Conservation (phyloP, 2,329 filamentous ascomycete genomes). For the Thelonectria rubi region DNA sequence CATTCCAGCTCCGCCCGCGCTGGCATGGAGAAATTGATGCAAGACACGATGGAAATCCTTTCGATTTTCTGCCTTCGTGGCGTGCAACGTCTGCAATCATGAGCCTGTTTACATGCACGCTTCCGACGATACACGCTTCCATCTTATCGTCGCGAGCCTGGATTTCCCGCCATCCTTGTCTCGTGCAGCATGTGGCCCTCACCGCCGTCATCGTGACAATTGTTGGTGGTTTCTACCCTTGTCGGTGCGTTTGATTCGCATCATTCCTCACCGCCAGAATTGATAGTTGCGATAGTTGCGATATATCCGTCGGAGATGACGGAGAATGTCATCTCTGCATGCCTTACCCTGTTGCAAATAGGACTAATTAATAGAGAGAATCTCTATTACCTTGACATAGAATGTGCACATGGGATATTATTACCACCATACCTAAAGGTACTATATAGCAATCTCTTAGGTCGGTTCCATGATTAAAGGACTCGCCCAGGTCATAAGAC, state of each 20-base stretch:
- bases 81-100: constrained; percentile 19
- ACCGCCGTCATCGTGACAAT: constrained; percentile 13
- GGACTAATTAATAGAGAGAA: too few species aligned
- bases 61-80: constrained; percentile 22
- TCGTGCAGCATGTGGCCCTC: constrained; percentile 3
- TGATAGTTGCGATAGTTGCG: too few species aligned
- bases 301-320: neutral
- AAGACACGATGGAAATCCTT: constrained; percentile 16
- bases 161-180: constrained; percentile 6
- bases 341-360: too few species aligned
- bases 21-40: constrained; percentile 3
- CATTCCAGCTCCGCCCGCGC: constrained; percentile 14
- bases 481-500: too few species aligned
- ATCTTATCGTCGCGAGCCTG: neutral
- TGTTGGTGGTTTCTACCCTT: neutral
- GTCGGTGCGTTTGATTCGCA: neutral
- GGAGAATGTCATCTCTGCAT: constrained; percentile 2
- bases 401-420: too few species aligned
- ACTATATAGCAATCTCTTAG: too few species aligned
- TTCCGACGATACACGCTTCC: neutral
- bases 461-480: too few species aligned
- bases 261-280: constrained; percentile 7
- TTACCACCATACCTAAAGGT: too few species aligned
- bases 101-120: constrained; percentile 18
- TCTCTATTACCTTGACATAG: too few species aligned